phyloP scores from a whole-genome alignment of 805 yeast genomes.

The Starmera dryadoides region DNA sequence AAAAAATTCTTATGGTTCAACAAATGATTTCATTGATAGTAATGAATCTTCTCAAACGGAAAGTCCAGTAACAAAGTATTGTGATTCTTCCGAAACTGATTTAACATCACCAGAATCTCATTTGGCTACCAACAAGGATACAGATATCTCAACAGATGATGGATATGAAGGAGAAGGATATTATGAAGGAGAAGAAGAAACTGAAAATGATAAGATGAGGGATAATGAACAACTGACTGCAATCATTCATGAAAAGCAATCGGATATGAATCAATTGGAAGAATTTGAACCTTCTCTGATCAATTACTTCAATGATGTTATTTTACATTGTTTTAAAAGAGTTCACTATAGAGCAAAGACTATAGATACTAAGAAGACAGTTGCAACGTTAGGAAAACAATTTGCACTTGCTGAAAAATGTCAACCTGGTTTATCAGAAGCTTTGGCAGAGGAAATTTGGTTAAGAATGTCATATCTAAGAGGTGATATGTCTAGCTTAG shows the following conservation, averaged over 20 bases:
- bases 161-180: not conserved
- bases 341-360: constrained; percentile 46
- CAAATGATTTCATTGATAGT: not conserved
- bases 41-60: constrained; percentile 4
- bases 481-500: not conserved
- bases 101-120: constrained; percentile 12
- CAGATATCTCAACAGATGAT: not conserved
- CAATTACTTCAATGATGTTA: constrained; percentile 33
- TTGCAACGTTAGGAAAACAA: constrained; percentile 32
- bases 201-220: not conserved
- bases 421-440: constrained; percentile 61
- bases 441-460: constrained; percentile 58
- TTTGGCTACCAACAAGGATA: not conserved
- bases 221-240: too few species aligned
- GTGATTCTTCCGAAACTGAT: constrained; percentile 13
- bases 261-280: not conserved
- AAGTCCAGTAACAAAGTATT: constrained; percentile 9
- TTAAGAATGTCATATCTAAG: constrained; percentile 22
- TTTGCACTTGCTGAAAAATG: constrained; percentile 38
- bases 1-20: not conserved
- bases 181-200: not conserved
- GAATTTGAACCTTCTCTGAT: constrained; percentile 6
- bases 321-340: constrained; percentile 36
- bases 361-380: constrained; percentile 38
- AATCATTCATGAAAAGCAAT: not conserved